Evolutionary conservation across 2,329 filamentous ascomycete species (phyloP), one percentile per base, ranked within the genome.

Genomic region (Apiospora hydei): DNA sequence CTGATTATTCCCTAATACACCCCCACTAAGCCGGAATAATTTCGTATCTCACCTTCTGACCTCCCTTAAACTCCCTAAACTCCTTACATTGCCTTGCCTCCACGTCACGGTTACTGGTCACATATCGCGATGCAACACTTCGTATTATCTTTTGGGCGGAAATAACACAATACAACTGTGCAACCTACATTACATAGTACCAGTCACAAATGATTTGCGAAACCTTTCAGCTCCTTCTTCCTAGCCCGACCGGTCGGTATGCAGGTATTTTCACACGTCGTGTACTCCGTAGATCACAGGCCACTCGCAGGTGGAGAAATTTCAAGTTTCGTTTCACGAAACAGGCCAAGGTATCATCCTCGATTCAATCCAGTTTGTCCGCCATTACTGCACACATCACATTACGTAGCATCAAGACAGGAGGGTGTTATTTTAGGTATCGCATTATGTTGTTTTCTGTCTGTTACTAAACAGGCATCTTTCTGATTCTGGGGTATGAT

Each of bases 281-380:
- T 51, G 14, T 57, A 30, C 2, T 38, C 34, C 7, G 5, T 18
- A 34, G 4, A 57, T 18, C 10, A 30, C 57, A n/a, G 38, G 34
- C 21, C 57, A 41, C 57, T 38, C n/a, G 53, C 30, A 61, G 34
- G 57, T 64, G 57, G 57, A 30, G 57, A 64, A 38, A 41, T 57
- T 64, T 64, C 57, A 64, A 41, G 57, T 64, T 64, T 64, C n/a
- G 57, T 64, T 64, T 64, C 57, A 64, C 34, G 34, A 64, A 64
- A 64, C 34, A 38, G 13, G 57, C 57, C 57, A 64, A 64, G 57
- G 57, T 64, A 64, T 64, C 57, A 64, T 41, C 57, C 21, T 53
- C 51, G 46, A 61, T 34, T 30, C 34, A 6, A 41, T n/a, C 57
- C 30, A n/a, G 18, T 21, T 18, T n/a, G 16, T 61, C 53, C 53